phyloP scores from a whole-genome alignment of 176 grass and related monocot genomes.

The Eleusine coracana region DNA sequence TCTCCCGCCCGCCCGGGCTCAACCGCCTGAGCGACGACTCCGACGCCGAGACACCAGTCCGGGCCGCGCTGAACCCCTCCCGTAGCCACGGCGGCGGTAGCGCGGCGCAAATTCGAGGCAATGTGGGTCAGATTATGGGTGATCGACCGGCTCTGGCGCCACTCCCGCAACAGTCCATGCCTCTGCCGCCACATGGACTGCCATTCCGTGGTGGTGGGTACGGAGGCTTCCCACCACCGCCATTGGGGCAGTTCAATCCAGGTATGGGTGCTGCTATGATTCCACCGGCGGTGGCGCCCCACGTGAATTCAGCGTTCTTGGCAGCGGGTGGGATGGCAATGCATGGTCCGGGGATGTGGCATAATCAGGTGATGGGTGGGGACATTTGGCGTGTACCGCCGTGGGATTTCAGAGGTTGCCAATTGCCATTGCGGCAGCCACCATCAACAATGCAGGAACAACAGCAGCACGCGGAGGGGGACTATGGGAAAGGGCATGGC shows the following conservation, averaged over 20 bases:
- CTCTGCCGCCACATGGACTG: not conserved
- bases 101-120: not conserved
- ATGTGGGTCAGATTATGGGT: slow-evolving; percentile 30
- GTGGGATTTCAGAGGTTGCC: slow-evolving; percentile 52
- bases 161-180: not conserved
- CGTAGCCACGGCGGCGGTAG: not conserved
- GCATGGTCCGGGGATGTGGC: slow-evolving; percentile 45
- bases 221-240: slow-evolving; percentile 24
- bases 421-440: slow-evolving; percentile 45
- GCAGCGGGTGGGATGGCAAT: slow-evolving; percentile 44
- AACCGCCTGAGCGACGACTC: not conserved
- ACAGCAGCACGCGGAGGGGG: slow-evolving; percentile 15
- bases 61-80: not conserved
- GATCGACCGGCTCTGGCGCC: slow-evolving; percentile 24
- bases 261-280: slow-evolving; percentile 25
- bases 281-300: slow-evolving; percentile 31
- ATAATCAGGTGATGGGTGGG: slow-evolving; percentile 45
- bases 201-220: slow-evolving; percentile 20
- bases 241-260: slow-evolving; percentile 25
- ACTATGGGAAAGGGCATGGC: slow-evolving; percentile 13
- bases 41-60: not conserved
- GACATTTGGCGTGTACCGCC: slow-evolving; percentile 51
- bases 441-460: not conserved
- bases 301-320: slow-evolving; percentile 59
- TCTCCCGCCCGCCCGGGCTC: slow-evolving; percentile 30